Base-by-base conservation (phyloP, 1,139 yeast species). In the Nakaseomyces delphensis region DNA sequence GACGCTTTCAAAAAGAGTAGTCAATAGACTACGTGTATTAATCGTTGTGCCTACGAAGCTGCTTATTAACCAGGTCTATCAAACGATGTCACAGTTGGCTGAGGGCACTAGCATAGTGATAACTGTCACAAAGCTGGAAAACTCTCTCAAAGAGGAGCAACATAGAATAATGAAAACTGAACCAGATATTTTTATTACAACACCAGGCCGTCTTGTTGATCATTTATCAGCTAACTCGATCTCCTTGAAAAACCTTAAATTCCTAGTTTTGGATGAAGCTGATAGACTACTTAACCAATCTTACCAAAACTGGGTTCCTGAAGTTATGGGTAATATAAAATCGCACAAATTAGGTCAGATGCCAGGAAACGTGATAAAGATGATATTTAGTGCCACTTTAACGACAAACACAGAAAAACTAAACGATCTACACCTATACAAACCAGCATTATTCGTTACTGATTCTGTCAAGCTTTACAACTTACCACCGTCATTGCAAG, bases 171-270 rank as follows among this genome's bases (percentile, higher is more conserved):
- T 45, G 4, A 57, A 54, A 1, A 64, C 68, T n/a, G 69, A 66
- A 2, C 95, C 96, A 0, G 97, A 91, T 62, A 76, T 91, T 6
- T 56, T 91, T 1, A 74, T 91, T 1, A 69, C 87, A 4, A 86
- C 98, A 0, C 98, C 99, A 0, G 99, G 99, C 48, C 73, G 98
- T 59, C 67, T 91, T 38, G 96, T 91, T 11, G 98, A 93, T 52
- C 98, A 91, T 62, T 61, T 89, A 37, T 64, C 67, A 30, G 27
- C 66, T 46, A 48, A 55, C n/a, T 60, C 66, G 19, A 51, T 66
- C 9, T 49, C 60, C 45, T 61, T 86, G 45, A 62, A 66, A 18
- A 67, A 72, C 45, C 67, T 91, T 46, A 70, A 76, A 50, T 86
- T 74, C 60, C 67, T 93, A 52, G 84, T 91, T 3, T 76, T 91